A percentile compares a stretch with the other conserved stretches of the same genome.
Evolutionary conservation across 495 filamentous ascomycete species (phyloP).

Genomic region (Penicillium bialowiezense): DNA sequence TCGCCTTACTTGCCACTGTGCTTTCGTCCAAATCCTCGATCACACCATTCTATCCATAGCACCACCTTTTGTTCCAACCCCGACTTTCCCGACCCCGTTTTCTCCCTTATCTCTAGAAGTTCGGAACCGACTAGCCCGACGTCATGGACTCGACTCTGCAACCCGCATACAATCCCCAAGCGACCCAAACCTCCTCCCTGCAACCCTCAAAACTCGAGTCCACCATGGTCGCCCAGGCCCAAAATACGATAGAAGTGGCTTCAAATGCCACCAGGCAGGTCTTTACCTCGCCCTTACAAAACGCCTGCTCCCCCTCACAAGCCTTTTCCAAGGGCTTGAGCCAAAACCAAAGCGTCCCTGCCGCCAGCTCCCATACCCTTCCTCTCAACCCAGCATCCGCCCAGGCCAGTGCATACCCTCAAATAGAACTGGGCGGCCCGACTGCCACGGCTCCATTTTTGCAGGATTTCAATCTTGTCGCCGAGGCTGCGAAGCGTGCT

Average conservation of each 20-base stretch:
- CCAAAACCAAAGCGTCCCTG: background rate
- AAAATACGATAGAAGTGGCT: conserved; percentile 10
- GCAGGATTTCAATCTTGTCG: conserved; percentile 79
- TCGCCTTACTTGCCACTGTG: conserved; percentile 1
- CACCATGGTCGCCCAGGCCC: conserved; percentile 7
- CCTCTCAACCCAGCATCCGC: conserved; percentile 16
- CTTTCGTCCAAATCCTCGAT: background rate
- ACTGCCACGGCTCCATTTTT: conserved; percentile 60
- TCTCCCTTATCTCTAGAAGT: background rate
- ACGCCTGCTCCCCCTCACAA: conserved; percentile 13
- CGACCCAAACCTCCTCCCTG: conserved; percentile 14
- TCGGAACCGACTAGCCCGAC: background rate
- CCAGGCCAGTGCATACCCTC: conserved; percentile 25
- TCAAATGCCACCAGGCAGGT: conserved; percentile 12
- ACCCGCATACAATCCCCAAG: conserved; percentile 15
- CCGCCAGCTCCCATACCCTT: conserved; percentile 8
- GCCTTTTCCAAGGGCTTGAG: conserved; percentile 14
- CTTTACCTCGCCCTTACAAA: conserved; percentile 12
- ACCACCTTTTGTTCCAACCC: background rate
- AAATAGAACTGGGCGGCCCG: conserved; percentile 41
- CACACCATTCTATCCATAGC: background rate
- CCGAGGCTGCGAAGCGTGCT: conserved; percentile 92
- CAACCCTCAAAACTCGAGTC: conserved; percentile 10
- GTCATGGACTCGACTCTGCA: conserved; percentile 21
- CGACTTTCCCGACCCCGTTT: background rate